Percentiles rank a stretch among this genome's conserved stretches.
phyloP scores from a whole-genome alignment of 2,329 filamentous ascomycete genomes.

The Diaporthe australafricana region DNA sequence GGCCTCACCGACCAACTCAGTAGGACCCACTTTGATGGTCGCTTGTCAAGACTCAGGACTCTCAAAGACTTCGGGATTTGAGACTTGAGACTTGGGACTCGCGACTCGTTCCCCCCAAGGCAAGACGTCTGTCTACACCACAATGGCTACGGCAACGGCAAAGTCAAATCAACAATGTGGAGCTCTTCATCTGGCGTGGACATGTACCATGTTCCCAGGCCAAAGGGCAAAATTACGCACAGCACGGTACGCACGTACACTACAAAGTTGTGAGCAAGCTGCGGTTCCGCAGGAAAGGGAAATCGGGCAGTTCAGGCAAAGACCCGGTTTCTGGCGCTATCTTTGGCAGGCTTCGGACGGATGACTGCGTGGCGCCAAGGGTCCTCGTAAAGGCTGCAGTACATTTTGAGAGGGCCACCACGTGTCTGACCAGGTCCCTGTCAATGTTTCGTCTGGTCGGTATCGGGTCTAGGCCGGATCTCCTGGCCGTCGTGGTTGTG shows the following conservation, averaged over 20 bases:
- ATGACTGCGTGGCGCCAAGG: slow-evolving; percentile 28
- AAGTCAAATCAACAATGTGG: slow-evolving; percentile 7
- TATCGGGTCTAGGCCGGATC: slow-evolving; percentile 25
- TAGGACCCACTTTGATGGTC: neutral
- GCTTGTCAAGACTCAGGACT: neutral
- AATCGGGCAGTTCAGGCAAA: slow-evolving; percentile 5
- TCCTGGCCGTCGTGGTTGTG: slow-evolving; percentile 11
- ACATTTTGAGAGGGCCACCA: slow-evolving; percentile 21
- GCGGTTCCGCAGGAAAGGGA: too few relatives aligned
- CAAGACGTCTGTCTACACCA: too few relatives aligned
- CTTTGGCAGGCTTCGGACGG: slow-evolving; percentile 21
- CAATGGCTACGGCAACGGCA: neutral
- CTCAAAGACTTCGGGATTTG: too few relatives aligned
- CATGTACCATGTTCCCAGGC: neutral
- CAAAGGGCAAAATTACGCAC: neutral
- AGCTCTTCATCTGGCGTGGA: neutral
- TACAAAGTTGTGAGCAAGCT: too few relatives aligned
- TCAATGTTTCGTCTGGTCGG: slow-evolving; percentile 20
- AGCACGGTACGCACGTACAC: neutral
- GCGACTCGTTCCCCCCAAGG: neutral
- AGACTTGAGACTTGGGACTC: neutral
- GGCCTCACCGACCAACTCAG: slow-evolving; percentile 18
- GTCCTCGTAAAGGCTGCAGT: slow-evolving; percentile 21
- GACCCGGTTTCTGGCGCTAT: slow-evolving; percentile 18
- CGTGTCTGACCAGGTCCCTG: slow-evolving; percentile 30